Base-by-base conservation (phyloP, 1,284 basidiomycete species). In the Cystobasidium sp. region DNA sequence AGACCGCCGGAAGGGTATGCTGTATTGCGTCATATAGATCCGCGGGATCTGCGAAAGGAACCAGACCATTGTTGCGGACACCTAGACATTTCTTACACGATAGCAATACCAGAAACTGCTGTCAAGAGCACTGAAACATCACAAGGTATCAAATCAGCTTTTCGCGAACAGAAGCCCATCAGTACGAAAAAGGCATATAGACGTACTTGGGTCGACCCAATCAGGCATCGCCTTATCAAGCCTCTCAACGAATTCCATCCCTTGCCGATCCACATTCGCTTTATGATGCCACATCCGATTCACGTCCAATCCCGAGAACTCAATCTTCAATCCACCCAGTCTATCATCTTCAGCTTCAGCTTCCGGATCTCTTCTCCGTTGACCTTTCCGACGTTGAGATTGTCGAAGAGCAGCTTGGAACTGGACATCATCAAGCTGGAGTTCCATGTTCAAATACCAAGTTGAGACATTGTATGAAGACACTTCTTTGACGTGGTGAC, bases 401-500 rank as follows among this genome's bases (percentile, higher is more conserved):
- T 80, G 63, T 22, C 79, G 58, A 16, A 79, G 61, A 7, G 77
- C 79, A 1, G 79, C 79, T 14, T 79, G 75, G 62, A 81, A 79
- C 41, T 77, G 67, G 3, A 70, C 74, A 14, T 72, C 62, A 6
- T 83, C 81, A n/a, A 90, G 82, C 78, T 88, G 87, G 68, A 93
- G 83, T 46, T 88, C 86, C 75, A 95, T 84, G 77, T 91, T 86
- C 68, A 95, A 83, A 0, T 85, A 84, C 88, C 91, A 95, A 0
- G 84, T 84, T 75, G 91, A 86, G 43, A 87, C 86, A 1, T 90
- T 90, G 78, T 91, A 90, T 81, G 91, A 92, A 3, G 91, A 92
- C 0, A 88, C 91, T 81, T 93, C 91, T 82, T 96, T 97, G 83
- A 98, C 88, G 80, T 94, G 92, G 81, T 98, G 96, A 7, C 93